Conservation (phyloP, 257 asterid species). For the Rauvolfia tetraphylla region DNA sequence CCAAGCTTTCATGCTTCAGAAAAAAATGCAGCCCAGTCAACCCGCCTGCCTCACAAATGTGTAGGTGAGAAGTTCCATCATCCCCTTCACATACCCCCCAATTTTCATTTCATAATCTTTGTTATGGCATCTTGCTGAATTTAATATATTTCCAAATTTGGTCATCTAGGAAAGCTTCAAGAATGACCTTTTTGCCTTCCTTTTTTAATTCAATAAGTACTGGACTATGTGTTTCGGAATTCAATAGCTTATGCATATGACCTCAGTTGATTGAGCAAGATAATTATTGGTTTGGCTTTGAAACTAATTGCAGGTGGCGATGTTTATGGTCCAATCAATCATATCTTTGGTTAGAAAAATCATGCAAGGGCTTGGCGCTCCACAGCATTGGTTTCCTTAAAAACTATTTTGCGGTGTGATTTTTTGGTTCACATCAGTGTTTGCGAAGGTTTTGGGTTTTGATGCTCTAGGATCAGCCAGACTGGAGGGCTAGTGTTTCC, state of each 20-base stretch:
- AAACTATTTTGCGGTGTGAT: background rate
- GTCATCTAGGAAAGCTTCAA: conserved; percentile 17
- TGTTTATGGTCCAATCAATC: background rate
- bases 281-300: background rate
- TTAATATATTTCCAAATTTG: background rate
- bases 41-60: conserved; percentile 8
- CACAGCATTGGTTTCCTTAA: too few species aligned
- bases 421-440: background rate
- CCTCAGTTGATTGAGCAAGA: background rate
- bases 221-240: background rate
- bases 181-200: conserved; percentile 11
- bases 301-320: conserved; percentile 10
- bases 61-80: conserved; percentile 1
- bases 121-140: background rate
- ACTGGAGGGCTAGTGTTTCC: too few species aligned
- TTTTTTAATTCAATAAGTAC: background rate
- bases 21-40: conserved; percentile 16
- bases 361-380: too few species aligned
- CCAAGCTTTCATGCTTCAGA: background rate
- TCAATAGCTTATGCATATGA: background rate
- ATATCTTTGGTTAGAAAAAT: background rate
- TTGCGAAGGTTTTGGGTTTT: too few species aligned
- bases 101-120: background rate
- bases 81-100: background rate
- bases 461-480: too few species aligned